phyloP scores from a whole-genome alignment of 257 asterid genomes.

The Schizonepeta tenuifolia region DNA sequence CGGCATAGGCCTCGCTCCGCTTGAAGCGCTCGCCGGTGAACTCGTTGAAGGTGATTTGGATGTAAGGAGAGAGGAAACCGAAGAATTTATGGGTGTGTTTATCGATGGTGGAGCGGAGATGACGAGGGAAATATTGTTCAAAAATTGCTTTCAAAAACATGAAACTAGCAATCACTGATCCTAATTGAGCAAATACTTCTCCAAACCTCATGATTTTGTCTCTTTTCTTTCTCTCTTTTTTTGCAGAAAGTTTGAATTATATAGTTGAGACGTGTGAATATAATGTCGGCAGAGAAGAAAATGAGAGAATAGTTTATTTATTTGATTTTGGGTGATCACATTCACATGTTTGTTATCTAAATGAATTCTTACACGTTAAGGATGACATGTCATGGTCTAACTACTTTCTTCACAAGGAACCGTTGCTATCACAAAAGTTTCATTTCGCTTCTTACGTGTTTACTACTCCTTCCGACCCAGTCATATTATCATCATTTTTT shows the following conservation, averaged over 20 bases:
- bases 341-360: slow-evolving; percentile 30
- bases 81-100: slow-evolving; percentile 19
- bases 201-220: slow-evolving; percentile 30
- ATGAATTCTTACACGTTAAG: slow-evolving; percentile 19
- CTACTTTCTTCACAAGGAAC: not conserved
- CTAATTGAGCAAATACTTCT: slow-evolving; percentile 37
- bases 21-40: slow-evolving; percentile 43
- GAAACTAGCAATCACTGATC: slow-evolving; percentile 35
- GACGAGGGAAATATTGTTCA: slow-evolving; percentile 39
- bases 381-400: not conserved
- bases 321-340: not conserved
- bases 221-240: not conserved
- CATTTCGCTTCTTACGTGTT: not conserved
- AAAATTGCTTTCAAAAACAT: slow-evolving; percentile 38
- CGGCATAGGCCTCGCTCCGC: slow-evolving; percentile 42
- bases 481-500: no score
- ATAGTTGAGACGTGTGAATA: no score
- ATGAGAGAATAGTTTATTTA: not conserved
- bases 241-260: not conserved
- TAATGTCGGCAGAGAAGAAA: slow-evolving; percentile 6
- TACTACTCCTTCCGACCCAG: no score
- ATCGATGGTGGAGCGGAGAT: slow-evolving; percentile 19
- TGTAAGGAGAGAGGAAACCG: slow-evolving; percentile 38
- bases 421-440: not conserved
- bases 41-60: slow-evolving; percentile 49